phyloP scores from a whole-genome alignment of 768 basidiomycete species.

The Amanita exitialis region DNA sequence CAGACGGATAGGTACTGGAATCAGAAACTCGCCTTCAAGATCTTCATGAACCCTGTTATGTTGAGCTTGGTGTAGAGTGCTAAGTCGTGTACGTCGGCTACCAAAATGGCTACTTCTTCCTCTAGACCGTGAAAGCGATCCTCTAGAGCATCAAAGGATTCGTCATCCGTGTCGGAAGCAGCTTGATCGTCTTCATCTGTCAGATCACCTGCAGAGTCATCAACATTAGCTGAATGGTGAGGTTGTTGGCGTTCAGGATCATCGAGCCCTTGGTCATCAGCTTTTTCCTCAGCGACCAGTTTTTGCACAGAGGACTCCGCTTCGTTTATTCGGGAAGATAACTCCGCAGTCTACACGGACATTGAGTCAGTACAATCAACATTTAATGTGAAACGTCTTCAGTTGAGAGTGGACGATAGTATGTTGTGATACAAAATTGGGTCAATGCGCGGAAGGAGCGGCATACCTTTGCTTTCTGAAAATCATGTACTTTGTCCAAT shows the following conservation, averaged over 20 bases:
- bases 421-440: not conserved
- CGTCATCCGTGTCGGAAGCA: conserved; percentile 20
- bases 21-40: conserved; percentile 60
- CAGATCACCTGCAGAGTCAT: conserved; percentile 63
- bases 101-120: conserved; percentile 90
- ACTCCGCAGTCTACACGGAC: conserved; percentile 59
- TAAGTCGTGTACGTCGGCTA: conserved; percentile 87
- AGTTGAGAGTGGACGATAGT: not conserved
- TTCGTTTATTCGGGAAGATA: conserved; percentile 69
- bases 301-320: conserved; percentile 76
- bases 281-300: conserved; percentile 53
- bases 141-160: conserved; percentile 69
- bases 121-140: conserved; percentile 81
- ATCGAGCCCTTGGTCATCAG: conserved; percentile 10
- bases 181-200: conserved; percentile 25
- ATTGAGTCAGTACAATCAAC: not conserved
- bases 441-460: not conserved
- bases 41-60: conserved; percentile 98
- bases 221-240: conserved; percentile 43
- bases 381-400: not conserved
- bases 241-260: conserved; percentile 53
- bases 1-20: not conserved
- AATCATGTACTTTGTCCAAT: conserved; percentile 89
- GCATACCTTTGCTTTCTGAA: conserved; percentile 79
- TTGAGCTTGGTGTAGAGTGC: conserved; percentile 94